These are phyloP conservation scores for Ophiosphaerella herpotricha DNA, from an alignment of 2,329 filamentous ascomycete genomes.

Conservation along the genomic window DNA sequence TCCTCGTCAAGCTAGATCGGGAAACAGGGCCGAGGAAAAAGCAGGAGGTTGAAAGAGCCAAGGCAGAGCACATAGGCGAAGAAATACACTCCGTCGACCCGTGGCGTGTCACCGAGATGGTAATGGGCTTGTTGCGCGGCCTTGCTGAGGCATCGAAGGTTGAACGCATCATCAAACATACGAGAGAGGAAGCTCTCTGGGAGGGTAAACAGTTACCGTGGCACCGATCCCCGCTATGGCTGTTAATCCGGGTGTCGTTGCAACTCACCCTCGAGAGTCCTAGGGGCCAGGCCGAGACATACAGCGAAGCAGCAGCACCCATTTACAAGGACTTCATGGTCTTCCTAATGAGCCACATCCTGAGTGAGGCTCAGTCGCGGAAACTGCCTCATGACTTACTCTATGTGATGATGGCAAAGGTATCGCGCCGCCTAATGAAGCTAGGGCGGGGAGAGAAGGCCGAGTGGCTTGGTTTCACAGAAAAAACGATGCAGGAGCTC, in stretches of 20 bases:
- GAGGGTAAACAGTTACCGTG: conserved; percentile 46
- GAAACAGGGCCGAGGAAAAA: too few species aligned
- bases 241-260: conserved; percentile 58
- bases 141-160: conserved; percentile 34
- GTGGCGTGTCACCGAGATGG: conserved; percentile 56
- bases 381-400: too few species aligned
- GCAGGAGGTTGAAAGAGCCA: conserved; percentile 45
- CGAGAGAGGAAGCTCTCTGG: conserved; percentile 61
- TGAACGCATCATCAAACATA: conserved; percentile 53
- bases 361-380: too few species aligned
- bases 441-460: too few species aligned
- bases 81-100: conserved; percentile 56
- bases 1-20: too few species aligned
- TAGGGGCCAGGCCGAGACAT: background rate
- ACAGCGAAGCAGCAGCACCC: too few species aligned
- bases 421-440: too few species aligned
- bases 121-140: conserved; percentile 47
- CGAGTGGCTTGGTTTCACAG: too few species aligned
- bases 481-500: too few species aligned
- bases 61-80: conserved; percentile 44
- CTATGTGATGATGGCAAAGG: too few species aligned
- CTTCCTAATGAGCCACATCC: conserved; percentile 43
- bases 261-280: conserved; percentile 42
- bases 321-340: conserved; percentile 59
- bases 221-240: conserved; percentile 59